These are phyloP conservation scores for Amanita jacksonii DNA, from an alignment of 768 basidiomycete species.

Conservation along the genomic window DNA sequence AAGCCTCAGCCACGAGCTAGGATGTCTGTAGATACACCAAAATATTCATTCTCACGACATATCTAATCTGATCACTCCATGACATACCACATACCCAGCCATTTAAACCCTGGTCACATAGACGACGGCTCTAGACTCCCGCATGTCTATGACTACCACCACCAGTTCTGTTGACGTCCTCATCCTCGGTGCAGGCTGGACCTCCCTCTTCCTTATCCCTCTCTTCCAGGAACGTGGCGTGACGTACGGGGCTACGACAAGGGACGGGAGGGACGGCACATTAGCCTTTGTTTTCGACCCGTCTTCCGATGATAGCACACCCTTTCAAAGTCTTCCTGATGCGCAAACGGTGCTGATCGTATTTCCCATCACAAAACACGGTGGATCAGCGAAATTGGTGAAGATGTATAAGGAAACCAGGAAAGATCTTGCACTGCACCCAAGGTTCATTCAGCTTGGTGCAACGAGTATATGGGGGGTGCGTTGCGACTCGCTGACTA, in stretches of 20 bases:
- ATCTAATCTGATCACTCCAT: too few relatives aligned
- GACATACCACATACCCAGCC: too few relatives aligned
- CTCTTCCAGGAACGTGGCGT: constrained; percentile 33
- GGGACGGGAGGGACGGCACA: constrained; percentile 38
- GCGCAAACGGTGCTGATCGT: constrained; percentile 48
- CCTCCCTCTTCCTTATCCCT: constrained; percentile 48
- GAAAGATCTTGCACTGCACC: constrained; percentile 8
- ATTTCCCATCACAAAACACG: constrained; percentile 40
- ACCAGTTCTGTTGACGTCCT: constrained; percentile 46
- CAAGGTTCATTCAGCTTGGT: constrained; percentile 52
- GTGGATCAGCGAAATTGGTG: constrained; percentile 40
- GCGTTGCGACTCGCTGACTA: constrained; percentile 27
- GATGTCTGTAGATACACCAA: too few relatives aligned
- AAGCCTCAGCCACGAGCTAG: too few relatives aligned
- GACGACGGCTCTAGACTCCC: too few relatives aligned
- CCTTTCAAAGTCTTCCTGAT: constrained; percentile 38
- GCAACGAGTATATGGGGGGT: constrained; percentile 56
- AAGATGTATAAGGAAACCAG: constrained; percentile 32
- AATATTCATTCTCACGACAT: too few relatives aligned
- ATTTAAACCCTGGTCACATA: too few relatives aligned
- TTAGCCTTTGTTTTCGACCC: constrained; percentile 50
- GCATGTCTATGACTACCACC: too few relatives aligned
- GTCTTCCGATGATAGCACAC: constrained; percentile 30
- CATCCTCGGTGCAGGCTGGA: constrained; percentile 63
- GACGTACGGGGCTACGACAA: constrained; percentile 43